phyloP scores from a whole-genome alignment of 2,329 filamentous ascomycete species.

The Aspergillus brunneoviolaceus region DNA sequence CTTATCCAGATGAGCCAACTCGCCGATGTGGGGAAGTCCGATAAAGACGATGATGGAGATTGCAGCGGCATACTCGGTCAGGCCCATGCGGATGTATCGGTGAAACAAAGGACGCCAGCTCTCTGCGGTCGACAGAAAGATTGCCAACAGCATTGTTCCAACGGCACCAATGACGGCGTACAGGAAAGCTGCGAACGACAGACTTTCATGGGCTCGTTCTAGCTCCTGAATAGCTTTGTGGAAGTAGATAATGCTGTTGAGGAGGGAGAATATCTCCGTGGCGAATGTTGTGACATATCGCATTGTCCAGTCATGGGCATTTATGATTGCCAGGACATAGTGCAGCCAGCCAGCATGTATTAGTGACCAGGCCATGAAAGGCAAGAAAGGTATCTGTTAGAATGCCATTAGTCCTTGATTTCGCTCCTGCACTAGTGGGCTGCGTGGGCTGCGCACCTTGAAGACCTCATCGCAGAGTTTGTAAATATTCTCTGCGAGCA shows the following conservation, averaged over 20 bases:
- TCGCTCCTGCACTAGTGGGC: slow-evolving; percentile 12
- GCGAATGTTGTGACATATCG: slow-evolving; percentile 67
- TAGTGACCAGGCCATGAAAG: slow-evolving; percentile 67
- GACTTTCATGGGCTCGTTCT: slow-evolving; percentile 55
- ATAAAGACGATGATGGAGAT: slow-evolving; percentile 67
- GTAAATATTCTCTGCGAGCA: slow-evolving; percentile 66
- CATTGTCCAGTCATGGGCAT: slow-evolving; percentile 70
- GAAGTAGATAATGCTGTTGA: slow-evolving; percentile 69
- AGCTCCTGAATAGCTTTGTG: slow-evolving; percentile 66
- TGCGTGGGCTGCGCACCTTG: slow-evolving; percentile 41
- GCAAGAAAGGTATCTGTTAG: slow-evolving; percentile 53
- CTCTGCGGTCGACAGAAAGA: slow-evolving; percentile 61
- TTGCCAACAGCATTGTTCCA: slow-evolving; percentile 63
- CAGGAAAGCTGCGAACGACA: slow-evolving; percentile 63
- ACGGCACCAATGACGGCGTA: slow-evolving; percentile 64
- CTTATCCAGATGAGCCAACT: slow-evolving; percentile 59
- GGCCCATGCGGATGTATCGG: slow-evolving; percentile 59
- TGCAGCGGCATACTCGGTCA: slow-evolving; percentile 64
- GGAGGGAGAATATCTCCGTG: slow-evolving; percentile 65
- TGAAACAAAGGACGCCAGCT: slow-evolving; percentile 63
- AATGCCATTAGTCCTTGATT: neutral
- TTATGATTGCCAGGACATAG: slow-evolving; percentile 62
- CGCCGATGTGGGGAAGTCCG: slow-evolving; percentile 61
- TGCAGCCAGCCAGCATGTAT: slow-evolving; percentile 68
- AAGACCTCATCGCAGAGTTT: slow-evolving; percentile 57